These are phyloP conservation scores for Pharnaceum exiguum DNA, from an alignment of 148 eudicot genomes.

Conservation along the genomic window DNA sequence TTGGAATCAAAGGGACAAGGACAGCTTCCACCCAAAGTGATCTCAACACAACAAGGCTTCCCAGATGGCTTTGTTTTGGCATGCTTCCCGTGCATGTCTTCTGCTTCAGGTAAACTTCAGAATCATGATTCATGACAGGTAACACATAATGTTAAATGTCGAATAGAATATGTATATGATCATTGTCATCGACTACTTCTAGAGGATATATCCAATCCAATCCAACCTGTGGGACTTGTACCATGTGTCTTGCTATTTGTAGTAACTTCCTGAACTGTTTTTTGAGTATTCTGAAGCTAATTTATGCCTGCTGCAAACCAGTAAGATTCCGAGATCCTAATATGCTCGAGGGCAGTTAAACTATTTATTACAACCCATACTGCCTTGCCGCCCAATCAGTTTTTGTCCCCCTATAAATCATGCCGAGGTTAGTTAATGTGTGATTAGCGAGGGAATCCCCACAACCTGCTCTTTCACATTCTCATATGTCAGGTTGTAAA, in stretches of 20 bases:
- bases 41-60: slow-evolving; percentile 19
- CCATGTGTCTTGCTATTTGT: slow-evolving; percentile 6
- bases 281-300: background rate
- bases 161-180: background rate
- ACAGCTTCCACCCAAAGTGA: slow-evolving; percentile 29
- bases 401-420: background rate
- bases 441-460: background rate
- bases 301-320: background rate
- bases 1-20: slow-evolving; percentile 29
- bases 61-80: slow-evolving; percentile 23
- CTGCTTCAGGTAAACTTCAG: slow-evolving; percentile 11
- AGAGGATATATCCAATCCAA: background rate
- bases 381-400: slow-evolving; percentile 12
- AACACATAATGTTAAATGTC: slow-evolving; percentile 6
- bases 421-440: background rate
- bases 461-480: background rate
- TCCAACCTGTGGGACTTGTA: background rate
- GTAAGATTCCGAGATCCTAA: background rate
- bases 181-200: background rate
- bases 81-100: slow-evolving; percentile 16
- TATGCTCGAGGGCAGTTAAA: background rate
- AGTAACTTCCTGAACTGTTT: slow-evolving; percentile 7
- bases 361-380: slow-evolving; percentile 9
- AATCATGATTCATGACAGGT: slow-evolving; percentile 20
- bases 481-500: slow-evolving; percentile 18